Base-by-base conservation (phyloP, 2,329 filamentous ascomycete genomes). In the Purpureocillium takamizusanense region DNA sequence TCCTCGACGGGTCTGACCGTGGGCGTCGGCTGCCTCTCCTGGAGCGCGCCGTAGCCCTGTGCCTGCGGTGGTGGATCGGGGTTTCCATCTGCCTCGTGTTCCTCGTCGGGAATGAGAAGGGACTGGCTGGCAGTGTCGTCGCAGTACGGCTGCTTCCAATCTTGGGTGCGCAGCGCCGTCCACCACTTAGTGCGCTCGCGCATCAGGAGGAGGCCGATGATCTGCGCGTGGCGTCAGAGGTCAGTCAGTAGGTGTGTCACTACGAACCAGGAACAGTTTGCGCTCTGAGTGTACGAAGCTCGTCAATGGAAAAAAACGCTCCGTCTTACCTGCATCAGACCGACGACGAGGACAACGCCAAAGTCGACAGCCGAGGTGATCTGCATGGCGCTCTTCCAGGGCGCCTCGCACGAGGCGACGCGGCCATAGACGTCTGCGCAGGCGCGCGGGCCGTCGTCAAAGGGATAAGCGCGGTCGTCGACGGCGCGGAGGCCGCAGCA, bases 401-500 rank as follows among this genome's bases (percentile, higher is more conserved):
- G 65, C 1, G 41, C 65, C 9, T 68, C 52, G 40, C 81, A 86
- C 0, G 69, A 54, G 12, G 40, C 50, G 0, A 51, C 54, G 23
- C 75, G 62, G 0, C 63, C 62, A 45, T 67, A 77, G 4, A 65
- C 56, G 33, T 62, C 53, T 4, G 59, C 46, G 50, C 79, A 82
- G 36, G 36, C 49, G 13, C 11, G 40, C 38, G n/a, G n/a, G n/a
- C n/a, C n/a, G n/a, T 42, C 29, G 36, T 37, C 1, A 38, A 83
- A 84, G 0, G 82, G 83, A 63, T 71, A 85, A 0, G 74, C 71
- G 46, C 72, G 74, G 50, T 87, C 80, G 23, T 53, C 56, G 21
- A 75, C 52, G 4, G 64, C 69, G 39, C 67, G 67, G 27, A 84
- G 63, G 0, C 83, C 83, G 47, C 83, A 87, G 60, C 83, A 87